A percentile compares a stretch with the other conserved stretches of the same genome.
These are phyloP conservation scores for Xylariaceae sp. DNA, from an alignment of 2,329 filamentous ascomycete genomes.

Conservation along the genomic window DNA sequence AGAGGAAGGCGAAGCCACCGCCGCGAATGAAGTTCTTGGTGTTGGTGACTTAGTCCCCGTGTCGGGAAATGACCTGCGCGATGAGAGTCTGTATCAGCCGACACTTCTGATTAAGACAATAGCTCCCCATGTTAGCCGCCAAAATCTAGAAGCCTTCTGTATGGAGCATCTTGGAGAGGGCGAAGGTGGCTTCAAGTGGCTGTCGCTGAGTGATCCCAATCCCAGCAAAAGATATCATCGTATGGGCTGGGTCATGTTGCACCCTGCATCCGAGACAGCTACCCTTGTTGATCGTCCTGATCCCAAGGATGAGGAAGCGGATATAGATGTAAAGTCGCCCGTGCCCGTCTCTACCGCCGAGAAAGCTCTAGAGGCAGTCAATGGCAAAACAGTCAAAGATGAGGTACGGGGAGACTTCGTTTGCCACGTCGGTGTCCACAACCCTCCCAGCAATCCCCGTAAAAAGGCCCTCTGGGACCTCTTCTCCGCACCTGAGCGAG, in stretches of 20 bases:
- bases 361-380: constrained; percentile 90
- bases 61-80: constrained; percentile 83
- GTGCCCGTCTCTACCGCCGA: constrained; percentile 70
- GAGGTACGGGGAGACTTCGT: constrained; percentile 94
- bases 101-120: constrained; percentile 98
- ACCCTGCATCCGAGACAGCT: constrained; percentile 74
- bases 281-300: constrained; percentile 75
- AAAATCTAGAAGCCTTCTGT: constrained; percentile 92
- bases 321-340: constrained; percentile 60
- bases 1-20: constrained; percentile 92
- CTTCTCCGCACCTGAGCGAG: constrained; percentile 91
- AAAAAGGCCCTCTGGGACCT: constrained; percentile 98
- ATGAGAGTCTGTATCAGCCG: constrained; percentile 87
- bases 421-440: constrained; percentile 95
- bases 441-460: constrained; percentile 81
- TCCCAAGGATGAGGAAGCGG: constrained; percentile 70
- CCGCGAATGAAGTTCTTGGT: constrained; percentile 88
- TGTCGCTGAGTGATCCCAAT: constrained; percentile 95
- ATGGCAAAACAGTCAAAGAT: constrained; percentile 96
- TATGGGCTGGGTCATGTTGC: constrained; percentile 97
- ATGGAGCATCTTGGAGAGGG: constrained; percentile 92
- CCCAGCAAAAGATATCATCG: constrained; percentile 96
- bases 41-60: constrained; percentile 89
- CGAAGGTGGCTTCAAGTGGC: constrained; percentile 91
- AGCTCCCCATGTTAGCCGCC: constrained; percentile 91